Conservation (phyloP, 202 grass and related monocot species). For the Hordeum pubiflorum region DNA sequence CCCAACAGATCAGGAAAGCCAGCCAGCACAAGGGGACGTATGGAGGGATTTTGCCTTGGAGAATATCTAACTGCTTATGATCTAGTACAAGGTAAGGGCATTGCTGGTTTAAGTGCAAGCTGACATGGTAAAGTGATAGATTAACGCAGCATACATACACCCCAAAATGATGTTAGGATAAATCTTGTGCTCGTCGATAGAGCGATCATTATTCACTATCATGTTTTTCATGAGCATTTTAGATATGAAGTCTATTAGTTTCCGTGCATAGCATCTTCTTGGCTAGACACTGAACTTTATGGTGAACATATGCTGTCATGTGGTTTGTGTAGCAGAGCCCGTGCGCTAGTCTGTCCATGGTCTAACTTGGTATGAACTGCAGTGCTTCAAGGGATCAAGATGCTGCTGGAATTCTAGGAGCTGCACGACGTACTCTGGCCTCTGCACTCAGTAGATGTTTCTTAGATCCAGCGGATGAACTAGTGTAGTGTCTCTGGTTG, state of each 20-base stretch:
- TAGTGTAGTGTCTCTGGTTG: constrained; percentile 18
- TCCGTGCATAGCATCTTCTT: neutral
- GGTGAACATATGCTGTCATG: neutral
- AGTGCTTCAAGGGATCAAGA: neutral
- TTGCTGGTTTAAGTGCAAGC: neutral
- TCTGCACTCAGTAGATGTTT: neutral
- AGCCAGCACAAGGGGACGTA: constrained; percentile 61
- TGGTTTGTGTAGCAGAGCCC: neutral
- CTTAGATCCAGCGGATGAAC: neutral
- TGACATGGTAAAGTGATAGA: neutral
- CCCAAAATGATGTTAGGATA: neutral
- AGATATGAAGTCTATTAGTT: neutral
- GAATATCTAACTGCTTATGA: constrained; percentile 50
- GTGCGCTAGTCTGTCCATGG: neutral
- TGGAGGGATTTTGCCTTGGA: constrained; percentile 84
- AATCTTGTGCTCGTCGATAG: neutral
- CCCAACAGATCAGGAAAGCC: constrained; percentile 65
- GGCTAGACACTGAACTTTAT: neutral
- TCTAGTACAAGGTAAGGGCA: constrained; percentile 31
- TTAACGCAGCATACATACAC: neutral
- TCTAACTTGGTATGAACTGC: constrained; percentile 18
- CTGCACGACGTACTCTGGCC: neutral
- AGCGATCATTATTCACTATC: neutral
- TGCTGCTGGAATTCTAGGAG: neutral
- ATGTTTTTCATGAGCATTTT: neutral